Base-by-base conservation (phyloP, 2,329 filamentous ascomycete species). In the Xylaria sp. region DNA sequence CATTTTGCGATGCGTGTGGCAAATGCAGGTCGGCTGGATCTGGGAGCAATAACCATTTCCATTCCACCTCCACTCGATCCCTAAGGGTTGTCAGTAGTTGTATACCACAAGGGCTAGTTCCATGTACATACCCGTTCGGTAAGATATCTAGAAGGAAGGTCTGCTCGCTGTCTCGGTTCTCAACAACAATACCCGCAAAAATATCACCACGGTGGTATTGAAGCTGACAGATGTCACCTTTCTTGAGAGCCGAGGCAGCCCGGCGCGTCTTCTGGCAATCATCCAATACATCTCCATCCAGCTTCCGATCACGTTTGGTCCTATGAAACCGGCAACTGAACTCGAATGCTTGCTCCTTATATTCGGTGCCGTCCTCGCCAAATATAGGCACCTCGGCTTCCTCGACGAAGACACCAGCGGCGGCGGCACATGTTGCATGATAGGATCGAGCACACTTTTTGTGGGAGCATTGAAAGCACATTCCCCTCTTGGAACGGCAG, bases 251-350 rank as follows among this genome's bases (percentile, higher is more conserved):
- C 62, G 86, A 86, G 1, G 93, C 93, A 51, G 90, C 91, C 66
- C 89, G 86, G 60, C 86, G 86, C 65, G 96, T 87, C 69, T 90
- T 88, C 65, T 88, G 84, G 78, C 92, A 91, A 61, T 87, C 86
- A 75, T 96, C 94, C 69, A 96, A 82, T 1, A 85, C 82, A 63
- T 92, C 88, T 42, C 88, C 87, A 63, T 93, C 88, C 60, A 90
- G 80, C 72, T 92, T 92, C 81, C 91, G 93, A 70, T 93, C 90
- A 75, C 96, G 90, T 83, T 96, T 97, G 16, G 92, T 90, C 59
- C 96, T 89, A 79, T 99, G 96, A 81, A 97, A 97, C 69, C 94
- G 93, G 82, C 96, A 99, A 74, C 92, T 93, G 79, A 98, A 94
- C 77, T 97, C 93, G 75, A 97, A 95, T 0, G 92, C 94, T 75